Base-by-base conservation (phyloP, 108 stramenopile genomes). In the Schizochytrium sp. region DNA sequence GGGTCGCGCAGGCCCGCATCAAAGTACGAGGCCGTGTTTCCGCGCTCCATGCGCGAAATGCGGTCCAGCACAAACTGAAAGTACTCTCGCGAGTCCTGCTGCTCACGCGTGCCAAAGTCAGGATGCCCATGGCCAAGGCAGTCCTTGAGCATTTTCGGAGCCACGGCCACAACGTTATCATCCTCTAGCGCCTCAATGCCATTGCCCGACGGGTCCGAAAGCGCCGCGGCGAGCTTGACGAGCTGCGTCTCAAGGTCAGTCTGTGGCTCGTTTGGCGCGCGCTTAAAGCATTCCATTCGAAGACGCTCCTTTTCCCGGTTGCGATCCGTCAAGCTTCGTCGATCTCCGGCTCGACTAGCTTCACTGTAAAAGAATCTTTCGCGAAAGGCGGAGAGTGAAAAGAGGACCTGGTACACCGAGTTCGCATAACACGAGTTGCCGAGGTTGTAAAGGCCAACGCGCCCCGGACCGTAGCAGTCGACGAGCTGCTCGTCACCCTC, bases 371-470 rank as follows among this genome's bases (percentile, higher is more conserved):
- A 28, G 90, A 97, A 98, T 18, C 96, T 93, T 25, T 89, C 87
- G 5, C 91, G 90, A n/a, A 98, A 72, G 88, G 97, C 97, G 23
- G 97, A 94, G 41, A 98, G 88, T 16, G 90, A 88, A 18, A 95
- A 93, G 25, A 98, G 89, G 60, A 96, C 72, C 94, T 99, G 99
- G 16, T 96, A 91, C 48, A 96, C 96, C 47, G 94, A 94, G 90
- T 97, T 98, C 92, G 98, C 91, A 93, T 99, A 99, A 91, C 99
- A 99, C 2, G 96, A 96, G 90, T 99, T 99, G 0, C 99, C 99
- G 21, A 99, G 92, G 92, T 99, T 99, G 91, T 96, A 95, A 28
- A 99, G 92, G 41, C 99, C 99, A 43, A 97, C 93, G 57, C 94
- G 91, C 34, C 97, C 97, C 29, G 97, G 94, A 16, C 98, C 98